phyloP scores from a whole-genome alignment of 164 flowering plant genomes.

The Berberis thunbergii region DNA sequence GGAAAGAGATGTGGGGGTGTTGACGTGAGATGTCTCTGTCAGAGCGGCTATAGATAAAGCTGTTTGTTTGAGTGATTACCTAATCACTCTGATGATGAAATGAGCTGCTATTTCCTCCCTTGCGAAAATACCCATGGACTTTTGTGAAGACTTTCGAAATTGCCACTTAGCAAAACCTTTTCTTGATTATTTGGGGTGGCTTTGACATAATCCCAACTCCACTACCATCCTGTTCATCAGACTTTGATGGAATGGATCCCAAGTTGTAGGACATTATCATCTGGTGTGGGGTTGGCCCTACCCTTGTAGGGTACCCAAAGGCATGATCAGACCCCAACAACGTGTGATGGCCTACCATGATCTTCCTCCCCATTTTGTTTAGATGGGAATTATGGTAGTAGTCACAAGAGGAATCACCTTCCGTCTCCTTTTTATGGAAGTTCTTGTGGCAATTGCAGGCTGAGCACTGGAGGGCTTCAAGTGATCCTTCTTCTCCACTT shows the following conservation, averaged over 20 bases:
- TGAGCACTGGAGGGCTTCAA: conserved; percentile 27
- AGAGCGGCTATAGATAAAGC: too few species aligned
- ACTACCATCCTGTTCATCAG: conserved; percentile 46
- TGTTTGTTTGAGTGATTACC: too few species aligned
- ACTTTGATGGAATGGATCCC: conserved; percentile 36
- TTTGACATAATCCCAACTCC: conserved; percentile 15
- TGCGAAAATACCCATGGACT: too few species aligned
- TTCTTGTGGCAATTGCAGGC: conserved; percentile 36
- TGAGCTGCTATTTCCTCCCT: too few species aligned
- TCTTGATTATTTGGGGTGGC: conserved; percentile 31
- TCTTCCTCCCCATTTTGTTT: conserved; percentile 33
- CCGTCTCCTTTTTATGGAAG: conserved; percentile 30
- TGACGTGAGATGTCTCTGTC: too few species aligned
- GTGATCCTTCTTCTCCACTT: conserved; percentile 31
- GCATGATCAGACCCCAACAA: neutral
- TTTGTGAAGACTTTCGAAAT: too few species aligned
- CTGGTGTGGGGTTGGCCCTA: conserved; percentile 27
- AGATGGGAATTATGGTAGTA: conserved; percentile 21
- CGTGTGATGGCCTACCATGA: conserved; percentile 14
- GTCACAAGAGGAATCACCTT: conserved; percentile 30
- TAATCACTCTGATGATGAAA: too few species aligned
- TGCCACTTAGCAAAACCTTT: conserved; percentile 29
- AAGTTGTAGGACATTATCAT: conserved; percentile 50
- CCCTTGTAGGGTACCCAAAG: conserved; percentile 35
- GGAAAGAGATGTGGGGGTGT: too few species aligned